Percentiles rank a stretch among this genome's conserved stretches.
Conservation (phyloP, 306 rosid species). For the Argentina anserina region DNA sequence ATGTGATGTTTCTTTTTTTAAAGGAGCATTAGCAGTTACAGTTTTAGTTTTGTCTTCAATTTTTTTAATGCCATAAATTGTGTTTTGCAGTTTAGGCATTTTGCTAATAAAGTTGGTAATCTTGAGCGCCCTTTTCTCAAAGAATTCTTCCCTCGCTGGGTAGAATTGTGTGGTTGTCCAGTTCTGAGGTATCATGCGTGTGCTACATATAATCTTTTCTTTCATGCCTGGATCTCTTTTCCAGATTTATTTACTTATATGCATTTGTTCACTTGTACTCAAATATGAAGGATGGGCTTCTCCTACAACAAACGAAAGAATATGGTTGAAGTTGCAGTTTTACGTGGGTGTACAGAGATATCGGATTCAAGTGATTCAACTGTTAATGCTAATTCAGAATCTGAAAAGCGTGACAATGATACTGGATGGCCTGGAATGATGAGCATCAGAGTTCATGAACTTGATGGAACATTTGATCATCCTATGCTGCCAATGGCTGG, state of each 20-base stretch:
- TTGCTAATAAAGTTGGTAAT: constrained; percentile 95
- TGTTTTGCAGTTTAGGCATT: constrained; percentile 85
- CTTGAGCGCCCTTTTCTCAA: constrained; percentile 98
- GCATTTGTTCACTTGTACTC: constrained; percentile 22
- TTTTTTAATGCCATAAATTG: background rate
- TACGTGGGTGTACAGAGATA: constrained; percentile 77
- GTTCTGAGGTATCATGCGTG: constrained; percentile 58
- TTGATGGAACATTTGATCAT: constrained; percentile 96
- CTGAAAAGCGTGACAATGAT: constrained; percentile 76
- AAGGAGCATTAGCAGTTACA: background rate
- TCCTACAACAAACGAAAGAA: constrained; percentile 91
- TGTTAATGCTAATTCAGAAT: constrained; percentile 52
- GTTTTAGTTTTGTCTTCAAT: background rate
- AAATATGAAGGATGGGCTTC: constrained; percentile 72
- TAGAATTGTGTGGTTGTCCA: constrained; percentile 90
- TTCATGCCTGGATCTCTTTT: constrained; percentile 20
- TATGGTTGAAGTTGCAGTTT: constrained; percentile 91
- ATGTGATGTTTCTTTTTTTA: background rate
- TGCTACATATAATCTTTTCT: constrained; percentile 16
- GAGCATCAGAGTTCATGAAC: constrained; percentile 94
- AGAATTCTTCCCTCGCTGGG: constrained; percentile 98
- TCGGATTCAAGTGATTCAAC: constrained; percentile 50
- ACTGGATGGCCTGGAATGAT: constrained; percentile 98
- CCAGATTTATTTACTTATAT: constrained; percentile 27
- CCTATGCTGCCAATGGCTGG: constrained; percentile 97